phyloP scores from a whole-genome alignment of 495 filamentous ascomycete genomes.

The Lasiosphaeria ovina region DNA sequence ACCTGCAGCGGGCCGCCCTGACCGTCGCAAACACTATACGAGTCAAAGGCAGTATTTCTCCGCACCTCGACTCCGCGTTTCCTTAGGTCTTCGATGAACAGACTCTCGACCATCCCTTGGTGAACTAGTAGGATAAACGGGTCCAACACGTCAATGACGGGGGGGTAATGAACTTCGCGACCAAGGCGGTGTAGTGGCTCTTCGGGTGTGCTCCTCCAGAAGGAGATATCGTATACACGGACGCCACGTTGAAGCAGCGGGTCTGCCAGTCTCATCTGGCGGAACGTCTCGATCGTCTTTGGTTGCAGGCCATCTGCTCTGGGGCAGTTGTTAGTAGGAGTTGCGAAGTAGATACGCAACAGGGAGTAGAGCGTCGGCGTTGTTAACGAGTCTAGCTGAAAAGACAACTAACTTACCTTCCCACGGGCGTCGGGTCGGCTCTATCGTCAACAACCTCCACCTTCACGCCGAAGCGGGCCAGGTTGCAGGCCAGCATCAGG shows the following conservation, averaged over 20 bases:
- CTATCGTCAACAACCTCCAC: slow-evolving; percentile 62
- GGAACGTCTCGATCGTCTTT: slow-evolving; percentile 44
- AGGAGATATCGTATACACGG: slow-evolving; percentile 67
- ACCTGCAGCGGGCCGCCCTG: slow-evolving; percentile 41
- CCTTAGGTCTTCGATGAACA: slow-evolving; percentile 63
- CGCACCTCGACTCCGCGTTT: slow-evolving; percentile 56
- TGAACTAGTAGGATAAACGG: slow-evolving; percentile 71
- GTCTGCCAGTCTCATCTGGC: slow-evolving; percentile 66
- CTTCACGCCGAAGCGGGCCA: slow-evolving; percentile 63
- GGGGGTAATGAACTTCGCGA: slow-evolving; percentile 50
- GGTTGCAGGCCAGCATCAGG: slow-evolving; percentile 67
- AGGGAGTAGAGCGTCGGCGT: background rate
- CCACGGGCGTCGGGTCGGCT: slow-evolving; percentile 58
- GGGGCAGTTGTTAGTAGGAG: slow-evolving; percentile 6
- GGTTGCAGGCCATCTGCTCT: slow-evolving; percentile 70
- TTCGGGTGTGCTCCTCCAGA: slow-evolving; percentile 65
- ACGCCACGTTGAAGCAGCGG: slow-evolving; percentile 59
- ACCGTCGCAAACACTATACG: slow-evolving; percentile 44
- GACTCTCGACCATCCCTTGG: slow-evolving; percentile 69
- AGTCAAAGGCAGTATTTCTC: slow-evolving; percentile 56
- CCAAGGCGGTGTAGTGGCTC: slow-evolving; percentile 51
- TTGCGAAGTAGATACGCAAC: background rate
- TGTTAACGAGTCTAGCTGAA: background rate
- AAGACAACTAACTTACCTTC: slow-evolving; percentile 37
- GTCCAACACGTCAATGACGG: slow-evolving; percentile 65